phyloP scores from a whole-genome alignment of 371 early-diverging fungal species.

The Mortierella sp. region DNA sequence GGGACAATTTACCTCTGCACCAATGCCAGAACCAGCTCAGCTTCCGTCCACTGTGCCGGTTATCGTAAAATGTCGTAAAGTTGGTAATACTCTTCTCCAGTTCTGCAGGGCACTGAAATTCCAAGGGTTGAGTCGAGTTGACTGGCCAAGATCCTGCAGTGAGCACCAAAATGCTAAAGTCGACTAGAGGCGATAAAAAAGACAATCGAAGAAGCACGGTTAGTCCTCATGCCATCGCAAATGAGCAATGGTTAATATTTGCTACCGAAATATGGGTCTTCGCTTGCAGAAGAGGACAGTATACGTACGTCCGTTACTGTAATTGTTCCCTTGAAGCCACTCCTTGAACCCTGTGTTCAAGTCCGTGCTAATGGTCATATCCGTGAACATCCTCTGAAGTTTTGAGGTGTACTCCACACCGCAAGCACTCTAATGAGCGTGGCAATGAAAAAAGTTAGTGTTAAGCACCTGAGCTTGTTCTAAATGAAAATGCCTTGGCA shows the following conservation, averaged over 20 bases:
- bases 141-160: conserved; percentile 95
- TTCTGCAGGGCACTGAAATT: conserved; percentile 80
- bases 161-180: conserved; percentile 82
- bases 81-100: conserved; percentile 76
- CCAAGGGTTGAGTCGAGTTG: conserved; percentile 67
- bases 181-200: conserved; percentile 61
- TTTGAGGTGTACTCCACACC: conserved; percentile 93
- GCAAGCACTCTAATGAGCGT: conserved; percentile 64
- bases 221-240: background rate
- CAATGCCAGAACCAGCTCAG: conserved; percentile 91
- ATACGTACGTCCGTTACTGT: conserved; percentile 60
- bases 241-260: background rate
- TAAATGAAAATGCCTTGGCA: background rate
- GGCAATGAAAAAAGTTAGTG: background rate
- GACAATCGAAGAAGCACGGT: background rate
- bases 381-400: conserved; percentile 92
- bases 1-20: conserved; percentile 72
- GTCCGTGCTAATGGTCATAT: conserved; percentile 85
- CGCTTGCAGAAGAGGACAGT: background rate
- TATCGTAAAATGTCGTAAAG: conserved; percentile 84
- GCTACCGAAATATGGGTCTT: background rate
- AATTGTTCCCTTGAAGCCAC: conserved; percentile 59
- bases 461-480: background rate
- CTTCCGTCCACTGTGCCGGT: conserved; percentile 84
- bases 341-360: conserved; percentile 77